Base-by-base conservation (phyloP, 2,329 filamentous ascomycete species). In the Coniochaeta ligniaria region DNA sequence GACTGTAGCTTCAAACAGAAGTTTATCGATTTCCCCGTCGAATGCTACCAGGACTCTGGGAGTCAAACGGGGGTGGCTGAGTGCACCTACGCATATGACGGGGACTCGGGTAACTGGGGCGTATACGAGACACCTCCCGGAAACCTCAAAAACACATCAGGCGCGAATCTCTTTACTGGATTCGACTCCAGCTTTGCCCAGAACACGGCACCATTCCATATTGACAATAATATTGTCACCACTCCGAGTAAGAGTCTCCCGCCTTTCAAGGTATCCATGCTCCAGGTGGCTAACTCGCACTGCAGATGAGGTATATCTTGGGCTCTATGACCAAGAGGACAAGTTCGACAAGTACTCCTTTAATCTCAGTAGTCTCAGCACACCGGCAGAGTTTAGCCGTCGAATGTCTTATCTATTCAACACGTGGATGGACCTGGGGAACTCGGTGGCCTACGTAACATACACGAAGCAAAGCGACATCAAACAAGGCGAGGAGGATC, bases 391-490 rank as follows among this genome's bases (percentile, higher is more conserved):
- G 17, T 65, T 65, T 36, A 58, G 41, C 11, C 22, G 31, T 12
- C 50, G 35, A 9, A 63, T 65, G n/a, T 61, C 58, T 24, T 56
- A 33, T 24, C 54, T 61, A 20, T 64, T 65, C 55, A 65, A 63
- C 59, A 61, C 60, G 6, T 65, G 63, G 62, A 59, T 65, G 9
- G 57, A 56, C 4, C 50, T 62, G 1, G 63, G 63, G 5, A 64
- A 63, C 59, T 65, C 62, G 35, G 61, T 63, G 9, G 52, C 60
- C 3, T 50, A 55, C 45, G 1, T 52, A 1, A 52, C 47, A 16
- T 52, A 52, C 9, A 59, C 59, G 12, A 55, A 59, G 24, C 41
- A 35, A 14, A 33, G 59, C 47, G 36, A 57, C 12, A 61, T 59
- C 11, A n/a, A 52, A 9, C 11, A 8, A 5, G 47, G 47, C 14